These are phyloP conservation scores for Cladosporium sp. DNA, from an alignment of 2,329 filamentous ascomycete species.

Conservation along the genomic window DNA sequence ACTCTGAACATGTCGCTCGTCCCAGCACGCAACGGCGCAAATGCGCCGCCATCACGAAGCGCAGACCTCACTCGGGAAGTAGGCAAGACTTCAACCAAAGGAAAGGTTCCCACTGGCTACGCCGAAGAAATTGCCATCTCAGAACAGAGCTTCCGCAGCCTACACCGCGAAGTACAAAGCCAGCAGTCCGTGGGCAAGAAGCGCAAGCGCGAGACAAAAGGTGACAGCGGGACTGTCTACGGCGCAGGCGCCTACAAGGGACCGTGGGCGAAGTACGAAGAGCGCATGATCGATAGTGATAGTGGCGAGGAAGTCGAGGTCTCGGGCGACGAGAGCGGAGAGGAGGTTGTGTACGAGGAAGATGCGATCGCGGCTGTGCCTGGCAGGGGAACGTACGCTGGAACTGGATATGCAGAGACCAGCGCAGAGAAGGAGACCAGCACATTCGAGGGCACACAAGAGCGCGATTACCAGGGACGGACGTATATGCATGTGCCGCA, in stretches of 20 bases:
- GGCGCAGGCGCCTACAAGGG: conserved; percentile 88
- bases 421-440: conserved; percentile 66
- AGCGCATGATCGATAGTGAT: conserved; percentile 69
- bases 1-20: conserved; percentile 32
- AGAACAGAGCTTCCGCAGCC: conserved; percentile 84
- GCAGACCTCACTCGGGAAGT: conserved; percentile 29
- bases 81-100: conserved; percentile 41
- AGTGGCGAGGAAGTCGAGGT: conserved; percentile 71
- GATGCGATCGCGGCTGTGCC: conserved; percentile 65
- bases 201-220: conserved; percentile 79
- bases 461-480: conserved; percentile 90
- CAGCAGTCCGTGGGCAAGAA: conserved; percentile 60
- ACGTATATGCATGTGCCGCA: conserved; percentile 98
- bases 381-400: conserved; percentile 50
- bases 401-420: conserved; percentile 52
- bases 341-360: conserved; percentile 75
- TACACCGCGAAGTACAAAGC: conserved; percentile 75
- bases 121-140: conserved; percentile 87
- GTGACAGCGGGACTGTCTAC: conserved; percentile 78
- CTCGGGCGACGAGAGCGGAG: conserved; percentile 71
- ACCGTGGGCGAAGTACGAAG: conserved; percentile 85
- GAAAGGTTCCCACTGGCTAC: conserved; percentile 67
- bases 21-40: conserved; percentile 37
- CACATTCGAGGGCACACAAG: conserved; percentile 77
- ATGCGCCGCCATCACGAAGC: conserved; percentile 34